Base-by-base conservation (phyloP, 2,329 filamentous ascomycete species). In the Penicillium hesseltinei region DNA sequence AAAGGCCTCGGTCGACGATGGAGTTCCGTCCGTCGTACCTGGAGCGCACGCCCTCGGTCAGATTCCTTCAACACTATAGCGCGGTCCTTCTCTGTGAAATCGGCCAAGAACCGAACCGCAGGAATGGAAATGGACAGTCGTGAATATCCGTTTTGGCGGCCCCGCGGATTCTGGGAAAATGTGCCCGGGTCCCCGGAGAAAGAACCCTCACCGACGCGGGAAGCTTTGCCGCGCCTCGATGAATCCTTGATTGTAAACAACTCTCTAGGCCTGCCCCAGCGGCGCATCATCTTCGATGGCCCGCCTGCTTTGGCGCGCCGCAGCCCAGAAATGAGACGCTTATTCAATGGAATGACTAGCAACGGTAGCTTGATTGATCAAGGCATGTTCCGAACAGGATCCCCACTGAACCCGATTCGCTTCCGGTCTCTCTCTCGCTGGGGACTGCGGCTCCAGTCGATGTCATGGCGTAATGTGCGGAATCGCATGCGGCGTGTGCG, bases 91-190 rank as follows among this genome's bases (percentile, higher is more conserved):
- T 77, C 75, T 10, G 62, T 75, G 45, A 73, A 69, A 19, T 73
- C 75, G 21, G 74, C 76, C 10, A 74, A 70, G 58, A 78, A 79
- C 55, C 70, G 73, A 54, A 77, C 75, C 63, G 71, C 75, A 3
- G 76, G 74, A 36, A 72, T 76, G 50, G 73, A 78, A 23, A 72
- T 77, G 46, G 78, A 84, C 53, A 76, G 76, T 43, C 78, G 77
- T 40, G 70, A 85, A 6, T 81, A 86, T 62, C 84, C 85, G 2
- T 84, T 87, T 67, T 88, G 85, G 85, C 79, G 81, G 23, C 85
- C 85, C 2, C 80, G 81, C 38, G 80, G 80, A n/a, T 86, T 87
- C 70, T 87, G 84, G 84, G 83, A 86, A 39, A 82, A 82, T 39
- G 71, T 83, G 27, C 73, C 77, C 17, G 74, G 75, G 47, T 71